Evolutionary conservation across 306 rosid species (phyloP).

Genomic region (Medicago arabica): DNA sequence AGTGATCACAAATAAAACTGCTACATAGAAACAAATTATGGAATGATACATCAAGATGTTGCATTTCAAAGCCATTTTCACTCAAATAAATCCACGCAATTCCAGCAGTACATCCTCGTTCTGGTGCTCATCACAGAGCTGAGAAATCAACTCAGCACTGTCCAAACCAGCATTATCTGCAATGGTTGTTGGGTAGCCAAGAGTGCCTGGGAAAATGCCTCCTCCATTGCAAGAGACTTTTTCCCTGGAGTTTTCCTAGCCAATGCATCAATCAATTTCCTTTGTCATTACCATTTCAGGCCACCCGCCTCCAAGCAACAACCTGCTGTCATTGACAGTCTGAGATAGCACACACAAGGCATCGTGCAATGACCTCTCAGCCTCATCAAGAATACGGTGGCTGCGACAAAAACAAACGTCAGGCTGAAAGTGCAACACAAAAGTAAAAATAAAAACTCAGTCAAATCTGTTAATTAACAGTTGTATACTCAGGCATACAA

Average conservation of each 20-base stretch:
- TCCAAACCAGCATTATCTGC: constrained; percentile 99
- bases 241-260: constrained; percentile 96
- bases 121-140: constrained; percentile 95
- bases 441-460: background rate
- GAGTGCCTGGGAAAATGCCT: constrained; percentile 91
- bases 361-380: constrained; percentile 98
- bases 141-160: constrained; percentile 94
- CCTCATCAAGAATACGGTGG: constrained; percentile 96
- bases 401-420: constrained; percentile 56
- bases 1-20: constrained; percentile 3
- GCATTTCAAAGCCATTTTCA: background rate
- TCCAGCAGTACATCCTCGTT: constrained; percentile 81
- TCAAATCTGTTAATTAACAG: background rate
- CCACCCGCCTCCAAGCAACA: constrained; percentile 98
- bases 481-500: background rate
- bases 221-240: constrained; percentile 95
- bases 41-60: background rate
- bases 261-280: constrained; percentile 86
- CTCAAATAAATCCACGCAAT: constrained; percentile 20
- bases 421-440: background rate
- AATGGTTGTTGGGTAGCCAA: constrained; percentile 85
- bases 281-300: constrained; percentile 98
- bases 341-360: constrained; percentile 96
- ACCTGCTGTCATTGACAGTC: constrained; percentile 93
- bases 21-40: background rate